Conservation (phyloP, 768 basidiomycete species). For the Agaricus sinodeliciosus region DNA sequence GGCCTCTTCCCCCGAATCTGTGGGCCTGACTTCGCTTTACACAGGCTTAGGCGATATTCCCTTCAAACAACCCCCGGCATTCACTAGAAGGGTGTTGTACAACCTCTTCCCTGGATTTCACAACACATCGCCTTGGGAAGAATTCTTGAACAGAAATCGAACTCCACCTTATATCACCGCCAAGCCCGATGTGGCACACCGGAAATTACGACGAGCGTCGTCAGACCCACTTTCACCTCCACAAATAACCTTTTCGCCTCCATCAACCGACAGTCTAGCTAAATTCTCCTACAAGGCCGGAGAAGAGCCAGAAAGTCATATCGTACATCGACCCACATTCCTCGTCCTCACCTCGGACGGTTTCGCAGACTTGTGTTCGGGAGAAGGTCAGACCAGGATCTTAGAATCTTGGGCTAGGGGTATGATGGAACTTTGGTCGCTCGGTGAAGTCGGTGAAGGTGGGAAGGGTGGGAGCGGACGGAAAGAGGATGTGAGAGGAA, state of each 20-base stretch:
- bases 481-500: constrained; percentile 6
- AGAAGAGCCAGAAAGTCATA: constrained; percentile 6
- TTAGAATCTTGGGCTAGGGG: constrained; percentile 46
- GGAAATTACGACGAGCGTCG: constrained; percentile 25
- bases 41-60: constrained; percentile 64
- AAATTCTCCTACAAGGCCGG: constrained; percentile 5
- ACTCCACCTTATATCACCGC: constrained; percentile 65
- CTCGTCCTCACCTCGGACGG: constrained; percentile 65
- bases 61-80: constrained; percentile 68
- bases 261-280: constrained; percentile 6
- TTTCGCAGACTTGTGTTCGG: constrained; percentile 51
- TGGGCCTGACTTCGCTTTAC: constrained; percentile 11
- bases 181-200: constrained; percentile 57
- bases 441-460: constrained; percentile 10
- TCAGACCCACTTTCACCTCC: constrained; percentile 8
- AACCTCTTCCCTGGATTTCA: constrained; percentile 58
- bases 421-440: constrained; percentile 26
- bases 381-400: constrained; percentile 37
- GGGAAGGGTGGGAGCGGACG: constrained; percentile 9
- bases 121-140: constrained; percentile 59
- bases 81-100: constrained; percentile 60
- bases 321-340: constrained; percentile 24
- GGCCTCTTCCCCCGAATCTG: not conserved
- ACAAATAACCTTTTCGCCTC: constrained; percentile 6
- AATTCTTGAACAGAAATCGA: constrained; percentile 53